Conservation (phyloP, 371 early-diverging fungal species). For the Mortierella sp. region DNA sequence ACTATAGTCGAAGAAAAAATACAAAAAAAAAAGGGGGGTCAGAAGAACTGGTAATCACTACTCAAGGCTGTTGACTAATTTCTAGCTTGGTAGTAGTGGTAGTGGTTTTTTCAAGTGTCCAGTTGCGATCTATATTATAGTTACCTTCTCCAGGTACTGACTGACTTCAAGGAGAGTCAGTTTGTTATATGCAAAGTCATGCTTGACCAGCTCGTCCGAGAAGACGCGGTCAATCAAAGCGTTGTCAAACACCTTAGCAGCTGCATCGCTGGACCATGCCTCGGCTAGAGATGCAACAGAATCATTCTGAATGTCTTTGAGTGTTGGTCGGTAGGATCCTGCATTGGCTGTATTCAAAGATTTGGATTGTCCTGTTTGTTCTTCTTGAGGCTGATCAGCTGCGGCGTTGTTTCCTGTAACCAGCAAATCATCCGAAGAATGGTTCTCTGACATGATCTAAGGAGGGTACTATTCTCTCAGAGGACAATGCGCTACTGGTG, state of each 20-base stretch:
- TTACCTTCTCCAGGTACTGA: slow-evolving; percentile 86
- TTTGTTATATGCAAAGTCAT: slow-evolving; percentile 61
- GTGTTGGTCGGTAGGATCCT: slow-evolving; percentile 56
- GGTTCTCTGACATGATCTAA: no score
- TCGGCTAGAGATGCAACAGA: slow-evolving; percentile 64
- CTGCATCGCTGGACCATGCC: slow-evolving; percentile 28
- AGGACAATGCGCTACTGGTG: no score
- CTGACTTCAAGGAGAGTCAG: slow-evolving; percentile 76
- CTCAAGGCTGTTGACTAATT: not conserved
- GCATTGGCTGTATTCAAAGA: slow-evolving; percentile 5
- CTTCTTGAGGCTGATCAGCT: no score
- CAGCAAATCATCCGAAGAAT: no score
- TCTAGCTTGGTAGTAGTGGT: not conserved
- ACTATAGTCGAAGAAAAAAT: slow-evolving; percentile 52
- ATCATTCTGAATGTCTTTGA: slow-evolving; percentile 67
- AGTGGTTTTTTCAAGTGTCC: no score
- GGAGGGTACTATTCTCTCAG: no score
- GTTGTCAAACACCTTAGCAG: slow-evolving; percentile 59
- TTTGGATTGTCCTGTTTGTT: no score
- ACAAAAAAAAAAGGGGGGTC: not conserved
- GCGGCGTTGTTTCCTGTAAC: no score
- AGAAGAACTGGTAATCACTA: no score
- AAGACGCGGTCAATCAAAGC: slow-evolving; percentile 68
- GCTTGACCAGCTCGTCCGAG: slow-evolving; percentile 62
- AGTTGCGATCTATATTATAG: no score